Base-by-base conservation (phyloP, 192 early-diverging fungal species). In the Coemansia sp. region DNA sequence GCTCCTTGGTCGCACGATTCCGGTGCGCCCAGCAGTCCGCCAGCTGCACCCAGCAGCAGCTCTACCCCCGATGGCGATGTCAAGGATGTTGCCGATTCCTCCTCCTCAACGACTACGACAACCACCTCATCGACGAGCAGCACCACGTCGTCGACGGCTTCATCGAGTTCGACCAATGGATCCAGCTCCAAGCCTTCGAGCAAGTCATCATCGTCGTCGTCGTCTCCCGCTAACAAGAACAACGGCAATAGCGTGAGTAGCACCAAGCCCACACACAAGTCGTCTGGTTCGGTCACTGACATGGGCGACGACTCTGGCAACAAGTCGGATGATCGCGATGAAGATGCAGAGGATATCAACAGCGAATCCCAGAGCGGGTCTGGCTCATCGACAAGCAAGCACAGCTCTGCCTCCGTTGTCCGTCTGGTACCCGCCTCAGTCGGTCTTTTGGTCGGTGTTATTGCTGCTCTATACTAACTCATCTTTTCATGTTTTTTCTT, bases 1-100 rank as follows among this genome's bases (percentile, higher is more conserved):
- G 66, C 77, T 29, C 72, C 72, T 3, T 44, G 35, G 64, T 48
- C 62, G 2, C 75, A 78, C 37, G 64, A 51, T 16, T 31, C 54
- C 16, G 54, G 3, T 14, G 31, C n/a, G 0, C 14, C 54, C 33
- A 62, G 40, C 40, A n/a, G 16, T 3, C 62, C 34, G 46, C 34
- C 45, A n/a, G 27, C 24, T 51, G 3, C 54, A 8, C 11, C 31
- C 33, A 57, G 33, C 16, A 27, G 53, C 53, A 35, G 19, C 9
- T 2, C 27, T 1, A 31, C 33, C 16, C 14, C 54, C 19, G 34
- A 53, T 3, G 56, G 53, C 3, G n/a, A 44, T 19, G 36, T 34
- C 3, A 48, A 54, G 10, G 19, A 54, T 6, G 35, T 53, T 35
- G 4, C 34, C 11, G 11, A 5, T 34, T 29, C 50, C 0, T 51